These are phyloP conservation scores for Tolypocladium tundrense DNA, from an alignment of 2,329 filamentous ascomycete species.

Conservation along the genomic window DNA sequence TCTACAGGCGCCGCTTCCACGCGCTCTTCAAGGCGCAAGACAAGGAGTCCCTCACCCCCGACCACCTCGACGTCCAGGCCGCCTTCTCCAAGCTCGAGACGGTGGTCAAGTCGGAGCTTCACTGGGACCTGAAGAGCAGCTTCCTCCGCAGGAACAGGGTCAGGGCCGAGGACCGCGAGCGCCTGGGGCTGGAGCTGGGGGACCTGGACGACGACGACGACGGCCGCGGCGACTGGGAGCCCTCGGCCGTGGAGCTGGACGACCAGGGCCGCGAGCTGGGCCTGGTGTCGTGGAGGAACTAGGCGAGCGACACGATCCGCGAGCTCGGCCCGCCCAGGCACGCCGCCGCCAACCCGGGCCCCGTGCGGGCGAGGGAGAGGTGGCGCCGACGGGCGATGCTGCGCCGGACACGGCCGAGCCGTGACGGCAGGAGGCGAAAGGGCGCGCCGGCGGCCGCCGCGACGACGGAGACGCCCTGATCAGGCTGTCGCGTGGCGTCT, in stretches of 20 bases:
- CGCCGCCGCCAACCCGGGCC: not conserved
- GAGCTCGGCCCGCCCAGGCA: conserved; percentile 11
- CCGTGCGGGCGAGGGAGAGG: not conserved
- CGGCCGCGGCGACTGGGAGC: conserved; percentile 37
- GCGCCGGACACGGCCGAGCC: not conserved
- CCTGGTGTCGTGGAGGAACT: conserved; percentile 37
- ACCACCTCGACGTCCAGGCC: conserved; percentile 32
- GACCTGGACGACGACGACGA: conserved; percentile 39
- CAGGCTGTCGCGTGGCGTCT: not conserved
- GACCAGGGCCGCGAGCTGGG: conserved; percentile 40
- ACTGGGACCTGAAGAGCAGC: conserved; percentile 45
- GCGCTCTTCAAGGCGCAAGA: conserved; percentile 31
- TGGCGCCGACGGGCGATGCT: not conserved
- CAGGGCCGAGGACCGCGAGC: conserved; percentile 43
- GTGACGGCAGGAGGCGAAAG: not conserved
- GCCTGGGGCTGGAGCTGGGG: conserved; percentile 34
- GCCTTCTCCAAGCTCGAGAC: conserved; percentile 32
- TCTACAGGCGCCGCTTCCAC: conserved; percentile 44
- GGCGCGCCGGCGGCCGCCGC: not conserved
- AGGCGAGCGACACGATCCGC: not conserved
- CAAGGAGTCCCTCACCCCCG: conserved; percentile 18
- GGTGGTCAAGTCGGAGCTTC: conserved; percentile 26
- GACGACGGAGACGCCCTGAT: not conserved
- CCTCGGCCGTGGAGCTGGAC: conserved; percentile 42
- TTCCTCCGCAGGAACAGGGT: conserved; percentile 37